A percentile compares a stretch with the other conserved stretches of the same genome.
Evolutionary conservation across 257 asterid genomes (phyloP).

Genomic region (Plantago major): DNA sequence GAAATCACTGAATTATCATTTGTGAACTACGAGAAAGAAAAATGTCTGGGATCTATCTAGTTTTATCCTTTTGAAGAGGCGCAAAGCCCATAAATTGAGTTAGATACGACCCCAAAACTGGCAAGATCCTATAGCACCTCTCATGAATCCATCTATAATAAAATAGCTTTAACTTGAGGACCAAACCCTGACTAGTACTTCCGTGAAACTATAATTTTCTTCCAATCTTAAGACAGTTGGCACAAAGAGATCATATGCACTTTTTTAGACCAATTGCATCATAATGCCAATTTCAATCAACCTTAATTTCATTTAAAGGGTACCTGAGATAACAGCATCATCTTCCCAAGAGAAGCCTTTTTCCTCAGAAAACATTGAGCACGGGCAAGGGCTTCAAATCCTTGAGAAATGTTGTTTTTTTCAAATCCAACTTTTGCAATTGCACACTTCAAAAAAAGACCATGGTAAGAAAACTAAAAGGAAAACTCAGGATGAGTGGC

Average conservation of each 20-base stretch:
- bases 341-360: constrained; percentile 82
- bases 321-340: constrained; percentile 86
- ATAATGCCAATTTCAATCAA: constrained; percentile 11
- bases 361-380: constrained; percentile 93
- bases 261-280: constrained; percentile 16
- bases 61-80: constrained; percentile 9
- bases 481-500: constrained; percentile 41
- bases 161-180: constrained; percentile 14
- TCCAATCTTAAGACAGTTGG: constrained; percentile 11
- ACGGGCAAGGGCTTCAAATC: constrained; percentile 99
- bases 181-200: constrained; percentile 10
- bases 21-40: constrained; percentile 7
- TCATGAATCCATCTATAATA: constrained; percentile 8
- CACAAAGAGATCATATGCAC: constrained; percentile 4
- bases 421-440: constrained; percentile 82
- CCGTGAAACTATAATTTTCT: constrained; percentile 7
- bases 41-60: constrained; percentile 2
- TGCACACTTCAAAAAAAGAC: constrained; percentile 95
- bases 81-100: constrained; percentile 7
- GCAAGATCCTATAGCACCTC: constrained; percentile 12
- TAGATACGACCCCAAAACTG: constrained; percentile 18
- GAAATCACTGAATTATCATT: constrained; percentile 17
- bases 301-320: constrained; percentile 13
- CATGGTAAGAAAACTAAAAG: constrained; percentile 65
- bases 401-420: constrained; percentile 88